These are phyloP conservation scores for Ophiobolus disseminans DNA, from an alignment of 2,329 filamentous ascomycete genomes.

Conservation along the genomic window DNA sequence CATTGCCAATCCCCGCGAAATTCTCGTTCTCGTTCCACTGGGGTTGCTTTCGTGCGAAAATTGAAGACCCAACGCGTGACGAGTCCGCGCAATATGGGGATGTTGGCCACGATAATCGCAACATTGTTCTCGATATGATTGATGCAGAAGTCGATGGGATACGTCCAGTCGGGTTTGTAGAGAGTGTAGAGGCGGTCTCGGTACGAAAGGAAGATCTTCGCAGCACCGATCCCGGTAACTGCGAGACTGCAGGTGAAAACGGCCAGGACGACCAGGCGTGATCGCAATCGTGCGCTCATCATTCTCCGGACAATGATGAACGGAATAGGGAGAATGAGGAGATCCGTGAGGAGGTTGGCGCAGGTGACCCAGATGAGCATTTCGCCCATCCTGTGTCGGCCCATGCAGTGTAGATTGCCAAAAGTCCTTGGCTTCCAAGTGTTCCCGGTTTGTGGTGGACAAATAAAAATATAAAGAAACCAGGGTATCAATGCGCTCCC, in stretches of 20 bases:
- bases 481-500: constrained; percentile 47
- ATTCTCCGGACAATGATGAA: constrained; percentile 51
- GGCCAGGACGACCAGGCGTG: constrained; percentile 47
- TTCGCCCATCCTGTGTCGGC: constrained; percentile 45
- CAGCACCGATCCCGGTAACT: constrained; percentile 50
- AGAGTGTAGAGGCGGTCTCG: constrained; percentile 48
- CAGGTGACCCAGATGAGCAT: constrained; percentile 52
- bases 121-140: constrained; percentile 53
- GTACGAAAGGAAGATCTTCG: constrained; percentile 51
- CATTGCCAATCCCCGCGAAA: constrained; percentile 39
- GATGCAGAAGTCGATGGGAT: constrained; percentile 51
- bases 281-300: constrained; percentile 50
- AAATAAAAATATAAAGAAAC: constrained; percentile 50
- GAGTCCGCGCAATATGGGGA: constrained; percentile 51
- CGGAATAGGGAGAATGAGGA: constrained; percentile 51
- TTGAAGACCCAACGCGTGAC: constrained; percentile 52
- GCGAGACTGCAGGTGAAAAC: constrained; percentile 51
- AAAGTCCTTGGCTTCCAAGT: constrained; percentile 50
- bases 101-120: constrained; percentile 51
- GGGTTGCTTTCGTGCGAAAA: constrained; percentile 44
- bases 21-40: constrained; percentile 34
- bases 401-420: constrained; percentile 48
- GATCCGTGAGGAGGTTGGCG: constrained; percentile 50
- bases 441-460: constrained; percentile 49
- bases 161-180: constrained; percentile 51